Percentiles rank a stretch among this genome's conserved stretches.
phyloP scores from a whole-genome alignment of 805 yeast genomes.

The Zygosaccharomyces bailii region DNA sequence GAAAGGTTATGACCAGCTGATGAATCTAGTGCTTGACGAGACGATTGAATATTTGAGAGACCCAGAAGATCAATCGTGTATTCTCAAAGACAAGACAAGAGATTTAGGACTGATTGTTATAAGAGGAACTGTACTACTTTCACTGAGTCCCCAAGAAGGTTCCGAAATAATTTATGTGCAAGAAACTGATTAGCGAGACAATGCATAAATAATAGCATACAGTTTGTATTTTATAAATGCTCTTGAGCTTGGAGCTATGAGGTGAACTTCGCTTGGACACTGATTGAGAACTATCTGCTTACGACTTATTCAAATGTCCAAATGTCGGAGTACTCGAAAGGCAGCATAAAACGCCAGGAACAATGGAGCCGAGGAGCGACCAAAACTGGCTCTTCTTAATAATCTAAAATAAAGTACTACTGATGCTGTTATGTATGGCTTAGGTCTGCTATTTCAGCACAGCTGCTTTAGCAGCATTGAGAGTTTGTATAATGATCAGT shows the following conservation, averaged over 20 bases:
- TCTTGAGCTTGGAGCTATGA: background rate
- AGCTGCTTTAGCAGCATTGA: too few relatives aligned
- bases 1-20: slow-evolving; percentile 79
- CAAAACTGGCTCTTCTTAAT: too few relatives aligned
- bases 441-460: too few relatives aligned
- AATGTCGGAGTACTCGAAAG: too few relatives aligned
- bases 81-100: slow-evolving; percentile 56
- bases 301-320: too few relatives aligned
- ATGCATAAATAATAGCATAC: slow-evolving; percentile 3
- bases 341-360: too few relatives aligned
- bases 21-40: slow-evolving; percentile 74
- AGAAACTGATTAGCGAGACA: slow-evolving; percentile 12
- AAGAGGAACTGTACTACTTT: slow-evolving; percentile 74
- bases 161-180: slow-evolving; percentile 33
- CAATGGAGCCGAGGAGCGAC: too few relatives aligned
- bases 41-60: slow-evolving; percentile 59
- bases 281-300: background rate
- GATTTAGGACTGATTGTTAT: slow-evolving; percentile 74
- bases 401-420: too few relatives aligned
- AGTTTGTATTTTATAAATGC: slow-evolving; percentile 1
- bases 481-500: too few relatives aligned
- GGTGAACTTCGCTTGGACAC: too few relatives aligned
- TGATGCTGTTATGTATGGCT: too few relatives aligned
- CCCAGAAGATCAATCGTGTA: slow-evolving; percentile 55
- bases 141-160: slow-evolving; percentile 35